Evolutionary conservation across 441 rosid genomes (phyloP).

Genomic region (Adansonia gregorii): DNA sequence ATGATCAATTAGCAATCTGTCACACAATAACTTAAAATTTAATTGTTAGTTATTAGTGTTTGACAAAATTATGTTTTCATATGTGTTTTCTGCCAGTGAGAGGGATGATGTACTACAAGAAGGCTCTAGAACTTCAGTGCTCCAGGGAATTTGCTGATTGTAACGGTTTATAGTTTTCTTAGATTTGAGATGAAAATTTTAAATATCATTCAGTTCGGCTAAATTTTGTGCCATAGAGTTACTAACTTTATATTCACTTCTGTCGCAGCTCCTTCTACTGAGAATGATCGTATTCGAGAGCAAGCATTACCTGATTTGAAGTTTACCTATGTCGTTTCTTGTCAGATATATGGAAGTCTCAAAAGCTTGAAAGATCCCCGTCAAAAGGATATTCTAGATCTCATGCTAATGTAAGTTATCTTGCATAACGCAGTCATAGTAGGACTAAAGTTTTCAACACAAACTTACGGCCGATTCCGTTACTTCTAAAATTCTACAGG

Average conservation of each 20-base stretch:
- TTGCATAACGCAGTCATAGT: conserved; percentile 3
- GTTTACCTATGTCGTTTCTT: conserved; percentile 97
- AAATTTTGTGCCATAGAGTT: conserved; percentile 12
- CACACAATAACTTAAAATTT: not conserved
- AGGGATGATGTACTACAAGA: conserved; percentile 96
- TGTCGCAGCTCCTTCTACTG: conserved; percentile 49
- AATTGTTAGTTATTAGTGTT: conserved; percentile 12
- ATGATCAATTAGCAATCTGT: conserved; percentile 11
- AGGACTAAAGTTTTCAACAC: conserved; percentile 25
- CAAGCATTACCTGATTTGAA: conserved; percentile 83
- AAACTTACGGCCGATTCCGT: conserved; percentile 25
- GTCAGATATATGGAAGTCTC: conserved; percentile 83
- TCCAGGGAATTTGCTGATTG: conserved; percentile 66
- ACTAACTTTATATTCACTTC: conserved; percentile 28
- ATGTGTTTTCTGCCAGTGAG: conserved; percentile 58
- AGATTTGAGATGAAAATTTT: conserved; percentile 15
- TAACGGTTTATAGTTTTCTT: conserved; percentile 47
- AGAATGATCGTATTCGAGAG: conserved; percentile 39
- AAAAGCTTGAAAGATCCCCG: conserved; percentile 61
- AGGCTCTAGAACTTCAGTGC: conserved; percentile 84
- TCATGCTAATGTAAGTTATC: conserved; percentile 78
- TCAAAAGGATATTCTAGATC: conserved; percentile 62
- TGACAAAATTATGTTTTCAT: conserved; percentile 21
- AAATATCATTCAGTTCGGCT: conserved; percentile 15
- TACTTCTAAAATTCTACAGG: conserved; percentile 42